Evolutionary conservation across 2,329 filamentous ascomycete species (phyloP).

Genomic region (Samsoniella hepiali): DNA sequence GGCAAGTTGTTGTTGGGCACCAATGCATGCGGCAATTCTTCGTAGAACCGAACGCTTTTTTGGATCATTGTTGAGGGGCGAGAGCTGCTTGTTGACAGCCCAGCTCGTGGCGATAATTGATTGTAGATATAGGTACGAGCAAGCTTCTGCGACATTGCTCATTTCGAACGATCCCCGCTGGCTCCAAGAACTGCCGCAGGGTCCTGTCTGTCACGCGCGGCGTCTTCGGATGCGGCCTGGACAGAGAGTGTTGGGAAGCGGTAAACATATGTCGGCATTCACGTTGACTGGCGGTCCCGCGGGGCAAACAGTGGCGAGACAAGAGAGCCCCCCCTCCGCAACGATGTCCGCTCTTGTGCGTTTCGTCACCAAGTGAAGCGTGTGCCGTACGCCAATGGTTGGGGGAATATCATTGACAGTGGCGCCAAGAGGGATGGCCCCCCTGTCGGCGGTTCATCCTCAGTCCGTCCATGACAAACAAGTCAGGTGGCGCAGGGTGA

Average conservation of each 20-base stretch:
- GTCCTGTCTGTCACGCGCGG: background rate
- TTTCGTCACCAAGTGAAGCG: background rate
- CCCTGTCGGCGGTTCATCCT: constrained; percentile 9
- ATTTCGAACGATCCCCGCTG: constrained; percentile 3
- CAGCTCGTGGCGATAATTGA: background rate
- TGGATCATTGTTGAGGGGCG: background rate
- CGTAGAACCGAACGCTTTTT: background rate
- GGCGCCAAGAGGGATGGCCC: background rate
- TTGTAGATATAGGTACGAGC: background rate
- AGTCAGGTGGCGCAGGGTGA: background rate
- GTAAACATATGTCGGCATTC: background rate
- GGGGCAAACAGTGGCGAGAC: background rate
- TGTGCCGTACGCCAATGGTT: background rate
- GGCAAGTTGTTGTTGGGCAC: constrained; percentile 1
- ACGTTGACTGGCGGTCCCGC: background rate
- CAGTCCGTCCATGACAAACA: background rate
- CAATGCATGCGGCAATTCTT: background rate
- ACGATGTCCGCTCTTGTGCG: constrained; percentile 9
- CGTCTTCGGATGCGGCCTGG: background rate
- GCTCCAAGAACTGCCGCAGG: background rate
- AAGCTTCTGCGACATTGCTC: background rate
- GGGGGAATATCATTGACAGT: background rate
- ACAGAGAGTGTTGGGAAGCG: background rate
- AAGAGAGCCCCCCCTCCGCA: background rate
- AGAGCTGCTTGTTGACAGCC: background rate